Base-by-base conservation (phyloP, 1,284 basidiomycete species). In the Microbotryum scabiosae region DNA sequence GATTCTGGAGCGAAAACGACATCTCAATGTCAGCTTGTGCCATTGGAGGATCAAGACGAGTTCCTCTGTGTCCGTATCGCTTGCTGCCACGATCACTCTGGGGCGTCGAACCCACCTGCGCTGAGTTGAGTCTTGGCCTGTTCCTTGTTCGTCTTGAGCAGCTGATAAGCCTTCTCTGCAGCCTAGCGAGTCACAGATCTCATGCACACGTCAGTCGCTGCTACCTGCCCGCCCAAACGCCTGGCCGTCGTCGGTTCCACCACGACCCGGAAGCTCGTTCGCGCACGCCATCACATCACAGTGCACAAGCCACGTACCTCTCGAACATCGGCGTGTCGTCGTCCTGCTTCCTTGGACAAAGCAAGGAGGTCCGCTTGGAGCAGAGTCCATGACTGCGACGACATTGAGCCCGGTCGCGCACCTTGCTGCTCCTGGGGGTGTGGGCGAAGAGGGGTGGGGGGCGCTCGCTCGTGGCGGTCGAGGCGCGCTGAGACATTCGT, bases 321-420 rank as follows among this genome's bases (percentile, higher is more conserved):
- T 68, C 84, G 84, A 66, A 90, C 85, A 72, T 90, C 87, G 18
- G 87, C 84, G 72, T 91, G 84, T 68, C 87, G 85, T 64, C 88
- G 78, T 64, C 85, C 82, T 30, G 87, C 87, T 76, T 91, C 88
- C 64, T 84, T 86, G 3, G 86, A 82, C 63, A 91, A 76, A 20
- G 51, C 43, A 20, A 32, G 44, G 44, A 36, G 54, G 45, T 59
- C 57, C 18, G 44, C 25, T 49, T 49, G 57, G 43, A 59, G 52
- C 32, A 59, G 46, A 51, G 45, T 30, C 43, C 51, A 23, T 26
- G 51, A 46, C 21, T 25, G 49, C 25, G 30, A n/a, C 49, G 57
- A 58, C 57, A 23, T 30, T 30, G 30, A 0, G 8, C 30, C 8
- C 30, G 8, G 30, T 30, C 30, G 30, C 30, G 30, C 30, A 30